Evolutionary conservation across 2,329 filamentous ascomycete species (phyloP).

Genomic region (Podosphaera fusca): DNA sequence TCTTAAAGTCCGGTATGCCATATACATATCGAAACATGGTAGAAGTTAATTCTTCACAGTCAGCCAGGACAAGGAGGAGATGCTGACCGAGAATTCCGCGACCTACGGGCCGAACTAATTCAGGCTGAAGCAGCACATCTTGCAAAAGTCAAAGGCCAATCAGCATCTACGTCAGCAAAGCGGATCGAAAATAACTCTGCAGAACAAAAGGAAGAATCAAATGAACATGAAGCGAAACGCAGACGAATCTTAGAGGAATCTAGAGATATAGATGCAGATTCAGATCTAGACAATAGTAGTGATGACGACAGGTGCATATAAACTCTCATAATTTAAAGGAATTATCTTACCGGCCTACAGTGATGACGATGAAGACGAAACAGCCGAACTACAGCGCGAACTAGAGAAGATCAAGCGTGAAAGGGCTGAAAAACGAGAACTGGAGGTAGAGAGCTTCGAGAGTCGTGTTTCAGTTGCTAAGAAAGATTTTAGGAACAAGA

Average conservation of each 20-base stretch:
- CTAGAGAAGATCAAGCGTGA: conserved; percentile 84
- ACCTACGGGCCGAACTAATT: conserved; percentile 74
- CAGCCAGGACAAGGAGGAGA: conserved; percentile 78
- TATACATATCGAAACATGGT: background rate
- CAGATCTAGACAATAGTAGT: conserved; percentile 32
- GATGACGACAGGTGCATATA: conserved; percentile 29
- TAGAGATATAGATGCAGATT: conserved; percentile 66
- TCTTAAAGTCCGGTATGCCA: conserved; percentile 55
- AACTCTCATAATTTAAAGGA: background rate
- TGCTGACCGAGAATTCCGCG: conserved; percentile 44
- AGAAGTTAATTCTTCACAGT: conserved; percentile 18
- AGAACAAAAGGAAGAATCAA: conserved; percentile 34
- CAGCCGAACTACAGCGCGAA: conserved; percentile 75
- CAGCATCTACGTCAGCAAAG: conserved; percentile 22
- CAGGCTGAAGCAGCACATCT: conserved; percentile 73
- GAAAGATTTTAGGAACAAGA: conserved; percentile 40
- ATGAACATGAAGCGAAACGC: conserved; percentile 57
- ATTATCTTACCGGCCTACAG: conserved; percentile 21
- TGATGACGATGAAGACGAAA: conserved; percentile 57
- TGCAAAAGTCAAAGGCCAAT: conserved; percentile 54
- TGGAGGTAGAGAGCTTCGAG: conserved; percentile 26
- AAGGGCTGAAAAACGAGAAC: conserved; percentile 52
- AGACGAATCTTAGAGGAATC: conserved; percentile 73
- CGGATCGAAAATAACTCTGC: conserved; percentile 37
- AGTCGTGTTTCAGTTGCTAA: conserved; percentile 3